Evolutionary conservation across 2,329 filamentous ascomycete genomes (phyloP).

Genomic region (Botryotinia globosa): DNA sequence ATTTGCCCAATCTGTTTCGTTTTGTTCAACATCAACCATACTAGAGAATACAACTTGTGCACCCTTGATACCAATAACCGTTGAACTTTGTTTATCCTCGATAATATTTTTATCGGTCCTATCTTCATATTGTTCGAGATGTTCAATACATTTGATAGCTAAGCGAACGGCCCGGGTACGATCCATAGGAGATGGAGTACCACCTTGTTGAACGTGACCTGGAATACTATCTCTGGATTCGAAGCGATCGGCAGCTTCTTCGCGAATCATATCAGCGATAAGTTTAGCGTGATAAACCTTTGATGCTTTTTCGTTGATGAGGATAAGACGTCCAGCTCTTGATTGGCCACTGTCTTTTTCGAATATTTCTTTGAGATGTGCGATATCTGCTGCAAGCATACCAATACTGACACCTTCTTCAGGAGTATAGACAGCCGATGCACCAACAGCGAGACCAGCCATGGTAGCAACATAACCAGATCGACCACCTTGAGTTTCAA

Average conservation of each 20-base stretch:
- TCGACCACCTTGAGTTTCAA: conserved; percentile 93
- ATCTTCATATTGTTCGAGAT: conserved; percentile 75
- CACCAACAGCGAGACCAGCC: conserved; percentile 86
- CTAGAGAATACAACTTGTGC: conserved; percentile 84
- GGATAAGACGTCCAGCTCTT: conserved; percentile 86
- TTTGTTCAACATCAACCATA: conserved; percentile 76
- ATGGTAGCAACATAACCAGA: conserved; percentile 93
- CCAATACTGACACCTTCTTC: conserved; percentile 93
- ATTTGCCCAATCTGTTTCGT: conserved; percentile 91
- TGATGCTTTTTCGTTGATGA: conserved; percentile 95
- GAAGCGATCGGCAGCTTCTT: conserved; percentile 88
- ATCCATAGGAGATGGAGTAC: conserved; percentile 92
- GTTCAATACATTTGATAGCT: conserved; percentile 90
- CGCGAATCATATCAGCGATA: conserved; percentile 92
- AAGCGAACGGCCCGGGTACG: conserved; percentile 87
- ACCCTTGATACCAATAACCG: conserved; percentile 90
- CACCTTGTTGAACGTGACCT: conserved; percentile 92
- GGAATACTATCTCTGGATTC: conserved; percentile 89
- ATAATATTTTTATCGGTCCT: conserved; percentile 66
- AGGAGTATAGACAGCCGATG: conserved; percentile 90
- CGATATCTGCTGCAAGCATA: conserved; percentile 88
- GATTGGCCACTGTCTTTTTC: conserved; percentile 80
- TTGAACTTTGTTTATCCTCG: conserved; percentile 67
- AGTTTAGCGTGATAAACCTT: conserved; percentile 88
- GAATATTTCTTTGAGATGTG: conserved; percentile 84